Evolutionary conservation across 140 eudicot genomes (phyloP).

Genomic region (Ambrosia hybrid): DNA sequence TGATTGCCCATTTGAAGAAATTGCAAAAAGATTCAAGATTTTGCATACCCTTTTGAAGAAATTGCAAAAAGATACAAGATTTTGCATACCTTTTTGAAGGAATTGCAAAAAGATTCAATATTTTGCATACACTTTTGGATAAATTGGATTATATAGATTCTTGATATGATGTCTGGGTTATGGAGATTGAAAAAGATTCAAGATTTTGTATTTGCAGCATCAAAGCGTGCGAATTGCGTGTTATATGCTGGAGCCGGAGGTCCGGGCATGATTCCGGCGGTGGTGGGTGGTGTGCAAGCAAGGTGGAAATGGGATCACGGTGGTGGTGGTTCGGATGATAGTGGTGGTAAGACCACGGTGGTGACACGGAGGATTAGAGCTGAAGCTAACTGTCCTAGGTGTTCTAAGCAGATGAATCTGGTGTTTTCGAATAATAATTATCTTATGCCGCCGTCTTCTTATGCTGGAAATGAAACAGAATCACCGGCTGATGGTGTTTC

Average conservation of each 20-base stretch:
- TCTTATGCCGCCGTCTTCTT: slow-evolving; percentile 46
- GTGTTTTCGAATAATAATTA: slow-evolving; percentile 52
- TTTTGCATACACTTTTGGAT: slow-evolving; percentile 18
- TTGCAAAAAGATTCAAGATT: slow-evolving; percentile 11
- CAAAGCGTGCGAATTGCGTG: slow-evolving; percentile 34
- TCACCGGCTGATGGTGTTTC: slow-evolving; percentile 14
- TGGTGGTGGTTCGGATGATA: slow-evolving; percentile 42
- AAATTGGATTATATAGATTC: slow-evolving; percentile 9
- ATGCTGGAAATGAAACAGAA: slow-evolving; percentile 26
- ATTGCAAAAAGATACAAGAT: not conserved
- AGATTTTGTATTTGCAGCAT: slow-evolving; percentile 19
- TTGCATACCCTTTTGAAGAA: slow-evolving; percentile 20
- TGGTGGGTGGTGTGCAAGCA: slow-evolving; percentile 45
- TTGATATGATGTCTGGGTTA: slow-evolving; percentile 51
- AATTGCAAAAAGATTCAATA: slow-evolving; percentile 1
- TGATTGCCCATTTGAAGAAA: slow-evolving; percentile 20
- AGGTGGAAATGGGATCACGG: slow-evolving; percentile 72
- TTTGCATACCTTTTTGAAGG: slow-evolving; percentile 20
- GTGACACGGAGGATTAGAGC: slow-evolving; percentile 71
- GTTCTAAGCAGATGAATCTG: slow-evolving; percentile 79
- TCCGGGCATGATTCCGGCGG: slow-evolving; percentile 35
- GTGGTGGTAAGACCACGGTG: slow-evolving; percentile 19
- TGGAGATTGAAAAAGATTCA: slow-evolving; percentile 56
- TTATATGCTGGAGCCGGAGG: slow-evolving; percentile 30
- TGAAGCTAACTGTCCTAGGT: slow-evolving; percentile 88